Base-by-base conservation (phyloP, 495 filamentous ascomycete species). In the Penicillium coffeae region DNA sequence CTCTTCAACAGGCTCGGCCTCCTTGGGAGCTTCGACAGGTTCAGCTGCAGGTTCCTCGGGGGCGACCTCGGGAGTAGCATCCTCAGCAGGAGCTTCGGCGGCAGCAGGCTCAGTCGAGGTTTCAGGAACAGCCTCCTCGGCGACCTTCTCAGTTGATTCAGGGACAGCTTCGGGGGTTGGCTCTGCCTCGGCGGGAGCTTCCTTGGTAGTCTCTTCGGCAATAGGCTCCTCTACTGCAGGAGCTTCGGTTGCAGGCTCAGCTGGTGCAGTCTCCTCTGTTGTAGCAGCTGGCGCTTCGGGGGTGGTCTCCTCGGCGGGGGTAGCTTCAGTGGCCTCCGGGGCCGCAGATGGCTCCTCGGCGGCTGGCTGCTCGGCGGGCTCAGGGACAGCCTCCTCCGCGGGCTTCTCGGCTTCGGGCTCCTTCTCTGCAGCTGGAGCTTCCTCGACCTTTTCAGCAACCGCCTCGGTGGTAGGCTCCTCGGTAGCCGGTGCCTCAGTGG, bases 101-200 rank as follows among this genome's bases (percentile, higher is more conserved):
- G 35, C 35, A 37, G 35, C 15, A n/a, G 12, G 5, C n/a, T 37
- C 35, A 21, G 34, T n/a, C 5, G 35, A 37, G n/a, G 35, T 4
- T 37, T 37, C 35, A 18, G 15, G 13, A 37, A 37, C 35, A 18
- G 39, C 20, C 16, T 52, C 37, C 40, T 57, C 48, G 30, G 13
- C 43, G 10, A 49, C 21, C 34, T 47, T 30, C 25, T 30, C 25
- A 10, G 25, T 30, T 10, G 25, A 30, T 30, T 30, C 50, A 15
- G 55, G 22, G 3, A 27, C 35, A 6, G 44, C 27, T 27, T 60
- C 52, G 12, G 27, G 38, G 14, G 19, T 37, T 5, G 47, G 32
- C 22, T 60, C 52, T 18, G 36, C 19, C 13, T 14, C 35, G 10
- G 10, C 25, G 25, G 25, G 25, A 10, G 25, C 25, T 30, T 30